These are phyloP conservation scores for Xylaria bambusicola DNA, from an alignment of 495 filamentous ascomycete species.

Conservation along the genomic window DNA sequence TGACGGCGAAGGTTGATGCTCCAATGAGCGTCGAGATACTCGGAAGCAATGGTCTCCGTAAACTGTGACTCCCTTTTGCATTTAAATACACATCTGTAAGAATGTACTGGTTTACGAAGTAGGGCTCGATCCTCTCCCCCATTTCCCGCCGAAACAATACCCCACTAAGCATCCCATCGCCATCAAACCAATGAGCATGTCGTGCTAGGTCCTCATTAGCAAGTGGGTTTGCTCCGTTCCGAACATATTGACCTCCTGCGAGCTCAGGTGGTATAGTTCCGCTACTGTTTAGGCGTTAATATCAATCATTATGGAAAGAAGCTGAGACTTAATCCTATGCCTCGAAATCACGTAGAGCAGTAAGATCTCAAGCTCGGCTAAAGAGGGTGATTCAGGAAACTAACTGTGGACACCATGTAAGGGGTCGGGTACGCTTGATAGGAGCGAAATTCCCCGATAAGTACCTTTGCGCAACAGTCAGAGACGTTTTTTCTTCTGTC, in stretches of 20 bases:
- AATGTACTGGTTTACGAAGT: slow-evolving; percentile 66
- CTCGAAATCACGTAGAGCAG: no score
- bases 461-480: slow-evolving; percentile 35
- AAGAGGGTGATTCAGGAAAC: no score
- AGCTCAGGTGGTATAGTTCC: slow-evolving; percentile 61
- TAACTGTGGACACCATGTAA: slow-evolving; percentile 56
- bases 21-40: slow-evolving; percentile 64
- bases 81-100: slow-evolving; percentile 63
- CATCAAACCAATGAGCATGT: slow-evolving; percentile 69
- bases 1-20: slow-evolving; percentile 47
- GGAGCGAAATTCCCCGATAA: slow-evolving; percentile 67
- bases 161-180: slow-evolving; percentile 70
- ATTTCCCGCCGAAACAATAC: slow-evolving; percentile 52
- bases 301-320: no score
- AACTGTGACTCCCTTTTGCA: slow-evolving; percentile 41
- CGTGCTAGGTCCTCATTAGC: slow-evolving; percentile 56
- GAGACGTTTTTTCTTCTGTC: background rate
- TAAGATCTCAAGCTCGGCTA: no score
- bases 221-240: slow-evolving; percentile 71
- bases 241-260: slow-evolving; percentile 64
- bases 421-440: slow-evolving; percentile 47
- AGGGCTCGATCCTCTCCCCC: slow-evolving; percentile 45
- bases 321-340: no score
- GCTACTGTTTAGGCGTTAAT: no score
- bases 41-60: slow-evolving; percentile 56